Evolutionary conservation across 495 filamentous ascomycete species (phyloP), one percentile per base, ranked within the genome.

Genomic region (Talaromyces thailandensis): DNA sequence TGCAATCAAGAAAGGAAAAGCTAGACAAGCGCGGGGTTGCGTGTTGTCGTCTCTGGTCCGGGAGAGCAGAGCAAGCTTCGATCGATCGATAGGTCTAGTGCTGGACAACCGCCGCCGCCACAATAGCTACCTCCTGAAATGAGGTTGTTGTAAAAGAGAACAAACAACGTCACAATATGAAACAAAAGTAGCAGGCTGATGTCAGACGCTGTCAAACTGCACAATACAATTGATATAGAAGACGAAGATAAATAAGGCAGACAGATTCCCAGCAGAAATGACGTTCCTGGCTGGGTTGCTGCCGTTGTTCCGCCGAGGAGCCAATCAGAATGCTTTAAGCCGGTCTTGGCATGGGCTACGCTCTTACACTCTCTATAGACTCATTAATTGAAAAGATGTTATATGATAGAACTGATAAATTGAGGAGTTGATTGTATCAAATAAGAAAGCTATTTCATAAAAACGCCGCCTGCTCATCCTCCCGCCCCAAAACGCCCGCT

Each of bases 281-380:
- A 75, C 73, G 73, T 75, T 57, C 55, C 55, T 57, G 55, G 29
- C n/a, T n/a, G n/a, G n/a, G n/a, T n/a, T n/a, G 14, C 35, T 57
- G 55, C 55, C 55, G 55, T 57, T 55, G 51, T 28, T 28, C 51
- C 51, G 55, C 55, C 5, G 26, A 16, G 14, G 26, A 23, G 55
- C 55, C 55, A 57, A 57, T 57, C 55, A 57, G 7, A 23, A 5
- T 35, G 28, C 55, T 31, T 16, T 55, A 0, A 1, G 4, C 55
- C 2, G 16, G n/a, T 31, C 55, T 57, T 60, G 58, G 45, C 37
- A 60, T 48, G 32, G 25, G 32, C 43, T 50, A 48, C 14, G 16
- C 31, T 45, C 14, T 9, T 40, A 40, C 35, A 14, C 35, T 40
- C 35, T 40, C 12, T 40, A 16, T 9, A 40, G 4, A 1, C 5